Evolutionary conservation across 208 protist genomes (phyloP), one percentile per base, ranked within the genome.

Genomic region (Wallacemonas sp.): DNA sequence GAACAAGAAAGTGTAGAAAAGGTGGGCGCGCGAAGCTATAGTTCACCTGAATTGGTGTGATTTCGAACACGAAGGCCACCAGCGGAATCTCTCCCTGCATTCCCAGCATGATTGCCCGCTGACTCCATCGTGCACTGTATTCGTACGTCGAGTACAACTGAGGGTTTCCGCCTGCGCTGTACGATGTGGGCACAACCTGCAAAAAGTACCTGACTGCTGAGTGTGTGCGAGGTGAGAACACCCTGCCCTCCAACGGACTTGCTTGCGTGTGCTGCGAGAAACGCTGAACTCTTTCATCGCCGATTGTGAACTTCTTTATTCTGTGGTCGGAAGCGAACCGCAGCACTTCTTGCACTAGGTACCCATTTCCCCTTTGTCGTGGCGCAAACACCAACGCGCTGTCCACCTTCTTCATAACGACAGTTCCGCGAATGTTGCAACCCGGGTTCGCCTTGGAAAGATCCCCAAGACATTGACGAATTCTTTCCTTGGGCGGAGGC

Each of bases 321-420:
- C 44, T 41, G 54, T 95, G 89, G 39, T 66, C 76, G 10, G 78
- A 45, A 66, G 86, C 71, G 55, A 93, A 83, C 2, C 63, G 46
- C 37, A 93, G 36, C n/a, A 89, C 52, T 39, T 93, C 74, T 0
- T 42, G 37, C 1, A 85, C 53, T 10, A 32, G 48, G 65, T 87
- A 91, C 26, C 10, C 38, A 2, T 45, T 12, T 4, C 63, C 26
- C 12, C 48, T 63, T 15, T 66, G 63, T 15, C 77, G 80, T 15
- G 91, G 90, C 19, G 79, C 66, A 54, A 97, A 81, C 8, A 93
- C 66, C 39, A 97, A 70, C 8, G 79, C 84, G 13, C 90, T 92
- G 57, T 61, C 73, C 0, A 95, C 81, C 61, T 97, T 97, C 58
- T 86, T 92, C 19, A 95, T 44, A 13, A 85, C 64, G 13, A 96